These are phyloP conservation scores for Domatiomyces globalis DNA, from an alignment of 2,329 filamentous ascomycete genomes.

Conservation along the genomic window DNA sequence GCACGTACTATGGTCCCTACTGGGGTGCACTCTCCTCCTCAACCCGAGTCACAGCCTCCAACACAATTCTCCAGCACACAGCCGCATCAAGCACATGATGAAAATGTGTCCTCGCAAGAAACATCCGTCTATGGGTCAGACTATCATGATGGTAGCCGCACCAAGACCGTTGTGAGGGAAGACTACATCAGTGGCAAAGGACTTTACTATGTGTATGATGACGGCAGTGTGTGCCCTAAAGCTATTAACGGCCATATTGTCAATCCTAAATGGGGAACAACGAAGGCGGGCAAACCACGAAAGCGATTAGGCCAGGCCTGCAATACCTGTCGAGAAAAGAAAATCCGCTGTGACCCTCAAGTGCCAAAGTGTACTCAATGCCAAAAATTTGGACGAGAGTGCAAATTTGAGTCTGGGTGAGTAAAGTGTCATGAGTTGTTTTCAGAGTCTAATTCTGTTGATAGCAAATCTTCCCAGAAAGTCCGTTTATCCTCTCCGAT, in stretches of 20 bases:
- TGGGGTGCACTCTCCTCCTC: neutral
- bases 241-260: constrained; percentile 74
- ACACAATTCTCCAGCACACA: neutral
- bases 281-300: constrained; percentile 83
- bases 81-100: neutral
- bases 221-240: constrained; percentile 68
- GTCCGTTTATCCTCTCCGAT: neutral
- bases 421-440: neutral
- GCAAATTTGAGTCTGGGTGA: constrained; percentile 73
- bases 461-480: neutral
- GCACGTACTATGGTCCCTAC: neutral
- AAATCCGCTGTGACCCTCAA: constrained; percentile 91
- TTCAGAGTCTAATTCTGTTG: neutral
- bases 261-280: constrained; percentile 85
- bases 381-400: constrained; percentile 74
- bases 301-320: constrained; percentile 89
- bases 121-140: neutral
- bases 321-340: constrained; percentile 86
- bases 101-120: neutral
- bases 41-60: neutral
- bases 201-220: constrained; percentile 72
- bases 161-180: constrained; percentile 25
- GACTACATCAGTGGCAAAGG: constrained; percentile 55
- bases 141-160: neutral
- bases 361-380: constrained; percentile 80